Base-by-base conservation (phyloP, 2,329 filamentous ascomycete genomes). In the Pyricularia grisea region DNA sequence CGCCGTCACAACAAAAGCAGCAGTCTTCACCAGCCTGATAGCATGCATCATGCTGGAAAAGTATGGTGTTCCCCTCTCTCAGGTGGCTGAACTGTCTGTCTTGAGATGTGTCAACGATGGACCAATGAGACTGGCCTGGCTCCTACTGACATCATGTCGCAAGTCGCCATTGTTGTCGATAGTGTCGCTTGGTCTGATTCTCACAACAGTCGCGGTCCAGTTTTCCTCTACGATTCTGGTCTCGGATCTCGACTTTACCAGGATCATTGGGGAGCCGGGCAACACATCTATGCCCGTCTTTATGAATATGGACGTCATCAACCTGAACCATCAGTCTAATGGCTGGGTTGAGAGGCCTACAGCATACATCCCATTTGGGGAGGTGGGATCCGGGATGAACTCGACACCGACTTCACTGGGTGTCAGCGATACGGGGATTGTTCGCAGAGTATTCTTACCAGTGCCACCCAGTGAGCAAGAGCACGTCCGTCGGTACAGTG, bases 41-140 rank as follows among this genome's bases (percentile, higher is more conserved):
- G 73, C 74, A 0, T 72, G 72, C 3, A 68, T 72, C 1, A 31
- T 74, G 6, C 67, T 74, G 12, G 72, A 74, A 67, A 72, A 67
- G 14, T 68, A 71, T 17, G 73, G 73, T 3, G 73, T 75, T 1
- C 73, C 72, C 2, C 67, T 74, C 20, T 73, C 70, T 1, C 71
- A 71, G 6, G 71, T 72, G 4, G 73, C 73, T 30, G 72, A 75
- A 66, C 67, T 75, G 10, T 73, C 73, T 7, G 70, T 73, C 25
- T 72, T 73, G 55, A 71, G 74, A 50, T 70, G 68, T 27, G 64
- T 68, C 9, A 74, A 74, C 67, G 72, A 73, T 31, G 73, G 73
- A 0, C 73, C 73, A 0, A 66, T 74, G 55, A 68, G 73, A 17
- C 61, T 74, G 14, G 69, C 71, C 4, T 74, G 69, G 67, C 67